Evolutionary conservation across 2,329 filamentous ascomycete genomes (phyloP).

Genomic region (Chrysoporthe austroafricana): DNA sequence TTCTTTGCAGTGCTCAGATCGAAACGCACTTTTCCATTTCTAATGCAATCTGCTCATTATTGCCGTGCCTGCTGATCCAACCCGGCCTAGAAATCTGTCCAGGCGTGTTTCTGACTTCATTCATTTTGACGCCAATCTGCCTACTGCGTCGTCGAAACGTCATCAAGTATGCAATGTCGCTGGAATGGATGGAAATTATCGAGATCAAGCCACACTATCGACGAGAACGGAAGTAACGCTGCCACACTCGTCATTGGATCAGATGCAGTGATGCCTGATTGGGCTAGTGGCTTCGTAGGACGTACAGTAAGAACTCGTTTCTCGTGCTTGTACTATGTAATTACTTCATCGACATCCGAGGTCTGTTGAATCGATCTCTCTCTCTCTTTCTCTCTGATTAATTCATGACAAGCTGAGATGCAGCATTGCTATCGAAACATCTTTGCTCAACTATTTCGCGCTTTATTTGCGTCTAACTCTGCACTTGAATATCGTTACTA

Average conservation of each 20-base stretch:
- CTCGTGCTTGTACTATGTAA: background rate
- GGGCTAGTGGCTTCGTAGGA: background rate
- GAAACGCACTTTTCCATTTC: too few relatives aligned
- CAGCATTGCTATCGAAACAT: background rate
- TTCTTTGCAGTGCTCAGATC: too few relatives aligned
- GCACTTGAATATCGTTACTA: background rate
- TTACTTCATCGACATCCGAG: background rate
- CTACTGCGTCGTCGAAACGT: too few relatives aligned
- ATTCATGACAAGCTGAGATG: background rate
- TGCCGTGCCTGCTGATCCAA: too few relatives aligned
- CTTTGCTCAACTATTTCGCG: background rate
- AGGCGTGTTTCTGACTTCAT: too few relatives aligned
- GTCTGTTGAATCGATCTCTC: background rate
- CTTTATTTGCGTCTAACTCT: background rate
- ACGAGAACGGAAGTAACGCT: background rate
- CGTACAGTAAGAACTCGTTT: background rate
- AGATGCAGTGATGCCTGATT: background rate
- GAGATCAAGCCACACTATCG: background rate
- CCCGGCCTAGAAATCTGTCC: too few relatives aligned
- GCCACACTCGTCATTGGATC: background rate
- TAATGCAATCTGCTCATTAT: too few relatives aligned
- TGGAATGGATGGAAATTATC: background rate
- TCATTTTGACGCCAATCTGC: too few relatives aligned
- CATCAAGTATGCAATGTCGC: too few relatives aligned
- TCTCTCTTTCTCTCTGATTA: too few relatives aligned